Evolutionary conservation across 768 basidiomycete species (phyloP), one percentile per base, ranked within the genome.

Genomic region (Lactarius pseudohatsudake): DNA sequence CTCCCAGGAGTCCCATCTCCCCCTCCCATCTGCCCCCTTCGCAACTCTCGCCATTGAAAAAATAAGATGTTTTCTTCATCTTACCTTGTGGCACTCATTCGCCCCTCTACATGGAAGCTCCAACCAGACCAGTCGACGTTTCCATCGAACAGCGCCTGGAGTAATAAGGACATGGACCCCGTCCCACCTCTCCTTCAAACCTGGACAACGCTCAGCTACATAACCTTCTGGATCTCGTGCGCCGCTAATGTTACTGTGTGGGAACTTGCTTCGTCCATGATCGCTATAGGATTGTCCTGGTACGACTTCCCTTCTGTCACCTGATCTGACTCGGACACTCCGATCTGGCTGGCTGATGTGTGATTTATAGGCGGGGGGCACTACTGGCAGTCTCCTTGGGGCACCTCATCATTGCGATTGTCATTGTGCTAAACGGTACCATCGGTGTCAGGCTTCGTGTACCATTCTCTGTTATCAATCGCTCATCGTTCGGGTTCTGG

Each of bases 401-500:
- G n/a, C 88, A 91, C 72, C 76, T 83, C 67, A 83, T 93, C 70
- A 91, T 93, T 66, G 85, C 88, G 3, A 77, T 85, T 64, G 85
- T 87, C 22, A 85, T 94, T 79, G 85, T 92, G 1, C 78, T 90
- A 56, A 94, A 92, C 72, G 92, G 92, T 59, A 86, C 88, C 4
- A 82, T 86, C 32, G 91, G 92, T 32, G 89, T 91, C 30, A 84
- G 89, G 26, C 81, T 92, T 54, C 91, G 91, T 70, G 78, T 94
- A 28, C 85, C 89, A 0, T 93, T 93, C 74, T 81, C 85, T 1
- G 83, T 94, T 57, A 79, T 93, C n/a, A 91, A 88, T 70, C 82
- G 93, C 18, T 92, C 92, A 2, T 92, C 90, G 0, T 91, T 94
- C 71, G 93, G 94, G 2, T 94, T 93, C 78, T 94, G 90, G 86